phyloP scores from a whole-genome alignment of 2,329 filamentous ascomycete genomes.

The Colletotrichum kahawae region DNA sequence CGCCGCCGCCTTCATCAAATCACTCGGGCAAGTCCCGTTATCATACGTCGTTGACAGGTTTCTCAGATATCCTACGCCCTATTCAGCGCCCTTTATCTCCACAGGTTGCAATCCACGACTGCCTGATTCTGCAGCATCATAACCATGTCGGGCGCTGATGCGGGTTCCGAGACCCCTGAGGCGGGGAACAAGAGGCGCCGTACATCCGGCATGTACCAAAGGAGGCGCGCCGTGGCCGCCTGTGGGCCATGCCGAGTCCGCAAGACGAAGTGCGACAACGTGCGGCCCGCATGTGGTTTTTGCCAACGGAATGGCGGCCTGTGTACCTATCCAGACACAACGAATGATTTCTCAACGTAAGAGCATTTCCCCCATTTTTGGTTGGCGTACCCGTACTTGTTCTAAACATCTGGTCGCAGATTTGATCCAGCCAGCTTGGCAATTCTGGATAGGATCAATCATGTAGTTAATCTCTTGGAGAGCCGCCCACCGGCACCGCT shows the following conservation, averaged over 20 bases:
- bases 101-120: background rate
- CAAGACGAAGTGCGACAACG: conserved; percentile 43
- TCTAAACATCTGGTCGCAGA: conserved; percentile 20
- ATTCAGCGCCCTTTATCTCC: background rate
- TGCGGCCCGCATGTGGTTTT: conserved; percentile 39
- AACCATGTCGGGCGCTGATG: background rate
- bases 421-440: conserved; percentile 40
- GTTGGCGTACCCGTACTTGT: too few species aligned
- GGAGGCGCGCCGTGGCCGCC: conserved; percentile 38
- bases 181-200: conserved; percentile 10
- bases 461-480: conserved; percentile 28
- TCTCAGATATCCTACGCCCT: background rate
- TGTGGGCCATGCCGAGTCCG: conserved; percentile 40
- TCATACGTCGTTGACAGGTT: background rate
- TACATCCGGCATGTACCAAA: conserved; percentile 17
- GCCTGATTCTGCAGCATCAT: background rate
- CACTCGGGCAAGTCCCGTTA: background rate
- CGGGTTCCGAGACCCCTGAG: background rate
- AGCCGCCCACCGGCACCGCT: background rate
- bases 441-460: conserved; percentile 34
- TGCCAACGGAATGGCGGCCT: conserved; percentile 35
- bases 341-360: conserved; percentile 32
- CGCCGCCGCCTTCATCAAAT: background rate
- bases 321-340: conserved; percentile 35
- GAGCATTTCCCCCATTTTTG: background rate